A percentile compares a stretch with the other conserved stretches of the same genome.
These are phyloP conservation scores for Sugiyamaella xylanicola DNA, from an alignment of 1,139 yeast genomes.

Conservation along the genomic window DNA sequence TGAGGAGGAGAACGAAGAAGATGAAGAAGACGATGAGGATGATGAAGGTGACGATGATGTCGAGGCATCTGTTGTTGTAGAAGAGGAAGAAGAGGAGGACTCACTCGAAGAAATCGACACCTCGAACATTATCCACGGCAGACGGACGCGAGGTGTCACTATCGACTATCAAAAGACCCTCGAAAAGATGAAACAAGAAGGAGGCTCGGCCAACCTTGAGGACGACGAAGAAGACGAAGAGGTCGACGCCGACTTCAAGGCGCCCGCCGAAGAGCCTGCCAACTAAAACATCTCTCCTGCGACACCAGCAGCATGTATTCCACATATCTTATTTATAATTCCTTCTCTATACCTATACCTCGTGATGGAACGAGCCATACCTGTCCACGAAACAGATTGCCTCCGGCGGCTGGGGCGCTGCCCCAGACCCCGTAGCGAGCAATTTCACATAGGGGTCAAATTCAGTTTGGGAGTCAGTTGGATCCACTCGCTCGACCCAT, in stretches of 20 bases:
- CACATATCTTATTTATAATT: constrained; percentile 10
- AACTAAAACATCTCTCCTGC: background rate
- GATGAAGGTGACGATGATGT: constrained; percentile 33
- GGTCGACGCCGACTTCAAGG: constrained; percentile 40
- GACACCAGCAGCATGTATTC: constrained; percentile 23
- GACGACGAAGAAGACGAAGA: constrained; percentile 42
- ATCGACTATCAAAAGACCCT: constrained; percentile 89
- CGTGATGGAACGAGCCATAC: no score
- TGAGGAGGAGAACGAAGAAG: constrained; percentile 39
- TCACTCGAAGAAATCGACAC: constrained; percentile 82
- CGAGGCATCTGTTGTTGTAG: constrained; percentile 32
- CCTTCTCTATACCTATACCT: background rate
- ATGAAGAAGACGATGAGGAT: constrained; percentile 36
- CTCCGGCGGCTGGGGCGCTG: constrained; percentile 17
- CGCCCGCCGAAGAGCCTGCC: constrained; percentile 35
- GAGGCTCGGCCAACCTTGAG: constrained; percentile 43
- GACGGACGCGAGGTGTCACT: constrained; percentile 89
- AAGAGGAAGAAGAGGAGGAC: constrained; percentile 64
- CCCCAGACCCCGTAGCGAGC: constrained; percentile 14
- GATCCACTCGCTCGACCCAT: no score
- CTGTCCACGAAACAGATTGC: no score
- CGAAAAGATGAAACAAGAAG: constrained; percentile 56
- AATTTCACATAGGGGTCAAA: no score
- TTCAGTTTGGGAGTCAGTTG: no score
- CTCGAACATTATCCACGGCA: constrained; percentile 79